Conservation (phyloP, 2,329 filamentous ascomycete species). For the Monosporascus sp. region DNA sequence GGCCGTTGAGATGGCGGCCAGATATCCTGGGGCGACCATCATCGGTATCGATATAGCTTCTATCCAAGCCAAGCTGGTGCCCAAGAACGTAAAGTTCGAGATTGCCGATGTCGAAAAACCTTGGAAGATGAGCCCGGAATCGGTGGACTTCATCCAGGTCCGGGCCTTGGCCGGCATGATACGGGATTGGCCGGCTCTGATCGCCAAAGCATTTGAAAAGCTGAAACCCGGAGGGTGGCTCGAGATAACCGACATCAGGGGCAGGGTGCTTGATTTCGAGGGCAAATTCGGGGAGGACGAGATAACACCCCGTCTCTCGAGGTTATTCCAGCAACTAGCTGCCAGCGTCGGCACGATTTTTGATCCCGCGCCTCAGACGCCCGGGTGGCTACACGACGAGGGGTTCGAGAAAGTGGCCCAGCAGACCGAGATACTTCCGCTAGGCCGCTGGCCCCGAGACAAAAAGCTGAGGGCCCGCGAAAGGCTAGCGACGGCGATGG, state of each 20-base stretch:
- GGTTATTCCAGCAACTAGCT: constrained; percentile 21
- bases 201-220: constrained; percentile 32
- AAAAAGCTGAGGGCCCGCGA: constrained; percentile 32
- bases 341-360: constrained; percentile 30
- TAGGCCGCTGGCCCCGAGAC: constrained; percentile 34
- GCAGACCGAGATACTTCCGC: constrained; percentile 35
- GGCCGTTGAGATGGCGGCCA: constrained; percentile 36
- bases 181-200: constrained; percentile 32
- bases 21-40: constrained; percentile 33
- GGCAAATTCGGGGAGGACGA: constrained; percentile 25
- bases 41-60: constrained; percentile 36
- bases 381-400: constrained; percentile 28
- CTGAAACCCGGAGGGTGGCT: constrained; percentile 39
- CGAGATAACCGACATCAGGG: constrained; percentile 37
- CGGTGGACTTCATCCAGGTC: constrained; percentile 37
- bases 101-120: constrained; percentile 51
- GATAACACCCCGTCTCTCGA: constrained; percentile 30
- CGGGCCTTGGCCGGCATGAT: constrained; percentile 40
- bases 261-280: constrained; percentile 35
- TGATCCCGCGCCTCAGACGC: constrained; percentile 31
- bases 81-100: constrained; percentile 54
- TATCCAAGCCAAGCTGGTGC: constrained; percentile 39
- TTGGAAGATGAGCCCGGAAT: constrained; percentile 27
- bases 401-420: constrained; percentile 37
- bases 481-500: constrained; percentile 29